Conservation (phyloP, 1,139 yeast species). For the Hansenula anomala region DNA sequence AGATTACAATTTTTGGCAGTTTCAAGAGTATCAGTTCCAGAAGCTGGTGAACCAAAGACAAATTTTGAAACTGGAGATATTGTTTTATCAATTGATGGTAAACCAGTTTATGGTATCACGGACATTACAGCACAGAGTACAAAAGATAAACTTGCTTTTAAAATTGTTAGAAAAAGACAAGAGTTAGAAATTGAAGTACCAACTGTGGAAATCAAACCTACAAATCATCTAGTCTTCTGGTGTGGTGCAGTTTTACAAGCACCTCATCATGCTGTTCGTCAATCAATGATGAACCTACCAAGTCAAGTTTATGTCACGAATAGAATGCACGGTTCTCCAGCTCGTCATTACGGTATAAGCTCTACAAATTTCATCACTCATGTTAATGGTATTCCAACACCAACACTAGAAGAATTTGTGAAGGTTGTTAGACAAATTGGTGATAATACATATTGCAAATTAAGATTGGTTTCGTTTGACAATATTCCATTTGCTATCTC, state of each 20-base stretch:
- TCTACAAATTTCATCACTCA: slow-evolving; percentile 85
- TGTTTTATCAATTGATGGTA: slow-evolving; percentile 62
- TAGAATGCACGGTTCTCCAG: slow-evolving; percentile 78
- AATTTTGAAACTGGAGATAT: slow-evolving; percentile 63
- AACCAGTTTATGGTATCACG: slow-evolving; percentile 58
- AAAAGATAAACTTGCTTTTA: slow-evolving; percentile 44
- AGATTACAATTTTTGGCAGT: slow-evolving; percentile 72
- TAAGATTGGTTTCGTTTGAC: slow-evolving; percentile 79
- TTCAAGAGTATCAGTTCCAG: slow-evolving; percentile 58
- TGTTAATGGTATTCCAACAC: slow-evolving; percentile 73
- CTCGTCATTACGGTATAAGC: slow-evolving; percentile 75
- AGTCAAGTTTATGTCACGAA: slow-evolving; percentile 76
- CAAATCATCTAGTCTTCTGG: slow-evolving; percentile 71
- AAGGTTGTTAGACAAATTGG: slow-evolving; percentile 60
- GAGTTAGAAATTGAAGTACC: slow-evolving; percentile 56
- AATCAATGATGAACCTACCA: slow-evolving; percentile 74
- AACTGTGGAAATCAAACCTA: slow-evolving; percentile 50
- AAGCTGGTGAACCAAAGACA: slow-evolving; percentile 25
- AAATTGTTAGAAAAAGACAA: slow-evolving; percentile 58
- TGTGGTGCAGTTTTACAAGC: slow-evolving; percentile 69
- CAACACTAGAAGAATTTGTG: slow-evolving; percentile 61
- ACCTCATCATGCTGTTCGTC: slow-evolving; percentile 71
- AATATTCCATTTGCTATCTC: slow-evolving; percentile 83
- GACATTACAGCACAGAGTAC: slow-evolving; percentile 40
- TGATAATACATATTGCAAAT: slow-evolving; percentile 75